Conservation (phyloP, 1,284 basidiomycete genomes). For the Hemileccinum hortonii region DNA sequence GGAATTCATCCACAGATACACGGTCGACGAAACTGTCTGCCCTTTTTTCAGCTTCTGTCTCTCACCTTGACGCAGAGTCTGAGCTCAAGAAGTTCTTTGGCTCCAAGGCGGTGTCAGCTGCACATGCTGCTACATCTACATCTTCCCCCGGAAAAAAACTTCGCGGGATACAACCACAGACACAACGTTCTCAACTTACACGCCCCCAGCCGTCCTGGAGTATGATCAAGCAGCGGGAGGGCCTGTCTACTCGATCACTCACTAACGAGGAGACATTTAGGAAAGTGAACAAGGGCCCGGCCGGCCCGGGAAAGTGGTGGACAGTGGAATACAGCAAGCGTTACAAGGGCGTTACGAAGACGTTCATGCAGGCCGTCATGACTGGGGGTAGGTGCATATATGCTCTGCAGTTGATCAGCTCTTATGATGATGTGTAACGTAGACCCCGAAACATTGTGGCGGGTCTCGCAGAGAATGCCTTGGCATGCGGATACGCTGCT, state of each 20-base stretch:
- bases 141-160: slow-evolving; percentile 34
- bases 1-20: slow-evolving; percentile 12
- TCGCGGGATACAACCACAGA: slow-evolving; percentile 25
- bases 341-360: slow-evolving; percentile 77
- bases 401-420: neutral
- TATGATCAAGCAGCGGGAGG: slow-evolving; percentile 62
- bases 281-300: slow-evolving; percentile 42
- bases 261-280: slow-evolving; percentile 53
- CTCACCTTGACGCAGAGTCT: slow-evolving; percentile 81
- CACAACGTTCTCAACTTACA: slow-evolving; percentile 60
- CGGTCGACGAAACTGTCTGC: slow-evolving; percentile 42
- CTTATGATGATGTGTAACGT: neutral
- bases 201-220: slow-evolving; percentile 64
- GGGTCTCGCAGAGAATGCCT: slow-evolving; percentile 55
- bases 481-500: slow-evolving; percentile 92
- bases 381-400: slow-evolving; percentile 63
- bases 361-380: slow-evolving; percentile 78
- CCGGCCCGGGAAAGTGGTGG: slow-evolving; percentile 73
- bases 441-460: slow-evolving; percentile 71
- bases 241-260: slow-evolving; percentile 63
- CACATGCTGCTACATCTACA: slow-evolving; percentile 38
- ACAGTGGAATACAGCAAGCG: slow-evolving; percentile 82
- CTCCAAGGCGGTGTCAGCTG: slow-evolving; percentile 73
- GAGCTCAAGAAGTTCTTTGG: slow-evolving; percentile 94
- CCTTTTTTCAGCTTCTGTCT: slow-evolving; percentile 72